Base-by-base conservation (phyloP, 352 stramenopile genomes). In the Phytophthora agathidicida region DNA sequence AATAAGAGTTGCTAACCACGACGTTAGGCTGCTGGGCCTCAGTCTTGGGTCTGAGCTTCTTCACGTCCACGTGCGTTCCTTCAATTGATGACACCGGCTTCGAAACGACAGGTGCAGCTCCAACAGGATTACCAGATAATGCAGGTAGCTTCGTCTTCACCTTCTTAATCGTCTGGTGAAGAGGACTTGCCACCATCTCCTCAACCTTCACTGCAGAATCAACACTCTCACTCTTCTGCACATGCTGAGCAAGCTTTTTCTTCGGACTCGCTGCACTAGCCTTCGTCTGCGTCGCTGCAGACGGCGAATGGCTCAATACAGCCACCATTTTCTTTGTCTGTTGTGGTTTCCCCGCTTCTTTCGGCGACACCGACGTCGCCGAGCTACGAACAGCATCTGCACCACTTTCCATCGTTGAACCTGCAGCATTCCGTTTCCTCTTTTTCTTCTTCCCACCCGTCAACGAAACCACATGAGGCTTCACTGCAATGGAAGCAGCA, bases 391-490 rank as follows among this genome's bases (percentile, higher is more conserved):
- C n/a, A n/a, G n/a, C n/a, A n/a, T 13, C n/a, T 9, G 20, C 33
- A 11, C 8, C 24, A 33, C 11, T 56, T 16, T 51, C 35, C 8
- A 20, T n/a, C 13, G 43, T 23, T 24, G 22, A n/a, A 43, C 19
- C 35, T 7, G 22, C 36, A 3, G 17, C 44, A 16, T 41, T 41
- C 11, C 23, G 26, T 33, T 60, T 60, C 26, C 51, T 69, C 30
- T 66, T 74, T 16, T 71, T 75, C 19, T 59, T 74, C 60, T 67
- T 73, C n/a, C 19, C 36, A 8, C 48, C 30, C 20, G 46, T 63
- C 9, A 73, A 22, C 36, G 60, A 60, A 47, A 73, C 51, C 8
- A 69, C 38, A 13, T 61, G 51, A 14, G 60, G 39, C 48, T 63
- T 68, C 1, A 19, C 31, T n/a, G n/a, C n/a, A n/a, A n/a, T n/a